These are phyloP conservation scores for Dioszegia aurantiaca DNA, from an alignment of 768 basidiomycete species.

Conservation along the genomic window DNA sequence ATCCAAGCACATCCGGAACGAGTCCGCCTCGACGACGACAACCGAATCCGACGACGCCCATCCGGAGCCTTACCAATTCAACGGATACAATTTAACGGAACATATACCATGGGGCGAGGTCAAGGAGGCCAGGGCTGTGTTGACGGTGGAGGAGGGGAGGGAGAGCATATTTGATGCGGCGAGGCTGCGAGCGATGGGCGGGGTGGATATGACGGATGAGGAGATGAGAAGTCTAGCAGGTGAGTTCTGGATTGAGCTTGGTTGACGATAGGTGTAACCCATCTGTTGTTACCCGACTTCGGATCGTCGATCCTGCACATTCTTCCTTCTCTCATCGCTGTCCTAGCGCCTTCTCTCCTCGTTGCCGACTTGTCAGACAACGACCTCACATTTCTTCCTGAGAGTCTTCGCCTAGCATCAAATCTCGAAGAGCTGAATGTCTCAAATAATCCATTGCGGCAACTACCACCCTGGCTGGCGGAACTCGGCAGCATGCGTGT, in stretches of 20 bases:
- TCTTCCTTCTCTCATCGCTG: constrained; percentile 66
- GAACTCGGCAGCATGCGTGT: constrained; percentile 74
- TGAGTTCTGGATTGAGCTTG: constrained; percentile 52
- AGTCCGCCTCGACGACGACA: constrained; percentile 36
- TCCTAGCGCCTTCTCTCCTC: constrained; percentile 72
- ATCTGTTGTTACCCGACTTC: constrained; percentile 86
- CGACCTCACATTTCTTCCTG: constrained; percentile 76
- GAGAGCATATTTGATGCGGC: constrained; percentile 38
- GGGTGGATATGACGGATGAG: constrained; percentile 35
- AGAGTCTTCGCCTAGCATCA: constrained; percentile 72
- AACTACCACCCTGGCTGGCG: constrained; percentile 84
- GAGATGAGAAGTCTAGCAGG: constrained; percentile 55
- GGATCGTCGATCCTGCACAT: constrained; percentile 70
- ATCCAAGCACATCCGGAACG: constrained; percentile 34
- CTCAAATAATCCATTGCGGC: constrained; percentile 81
- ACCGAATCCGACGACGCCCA: constrained; percentile 24
- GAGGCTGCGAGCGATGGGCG: constrained; percentile 41
- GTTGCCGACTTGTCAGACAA: constrained; percentile 91
- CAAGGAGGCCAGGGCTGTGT: constrained; percentile 31
- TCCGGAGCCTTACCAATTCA: constrained; percentile 21
- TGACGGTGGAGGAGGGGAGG: constrained; percentile 43
- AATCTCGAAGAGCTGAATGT: constrained; percentile 90
- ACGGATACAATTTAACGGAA: constrained; percentile 18
- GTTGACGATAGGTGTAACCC: constrained; percentile 73
- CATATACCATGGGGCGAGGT: constrained; percentile 23